Conservation (phyloP, 306 rosid genomes). For the Cucurbita ficifolia region DNA sequence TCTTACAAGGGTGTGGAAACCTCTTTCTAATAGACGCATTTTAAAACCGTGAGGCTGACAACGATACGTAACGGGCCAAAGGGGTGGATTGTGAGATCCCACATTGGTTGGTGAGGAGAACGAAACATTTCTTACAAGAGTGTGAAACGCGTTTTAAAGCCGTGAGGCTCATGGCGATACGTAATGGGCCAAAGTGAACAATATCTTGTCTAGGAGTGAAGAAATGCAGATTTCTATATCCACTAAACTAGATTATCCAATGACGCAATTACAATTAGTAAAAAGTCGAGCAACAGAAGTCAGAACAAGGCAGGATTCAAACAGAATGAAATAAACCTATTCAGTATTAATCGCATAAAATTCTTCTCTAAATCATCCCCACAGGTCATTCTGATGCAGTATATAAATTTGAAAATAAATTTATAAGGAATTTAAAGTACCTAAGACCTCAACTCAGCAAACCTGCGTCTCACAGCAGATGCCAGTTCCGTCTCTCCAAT, state of each 20-base stretch:
- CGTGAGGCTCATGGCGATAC: no score
- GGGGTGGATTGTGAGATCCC: no score
- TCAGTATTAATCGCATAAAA: background rate
- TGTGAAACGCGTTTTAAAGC: no score
- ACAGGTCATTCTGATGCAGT: background rate
- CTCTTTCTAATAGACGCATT: no score
- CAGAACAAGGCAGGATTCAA: background rate
- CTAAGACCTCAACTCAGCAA: slow-evolving; percentile 37
- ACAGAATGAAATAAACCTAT: background rate
- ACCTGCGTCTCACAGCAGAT: slow-evolving; percentile 57
- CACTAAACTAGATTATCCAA: slow-evolving; percentile 2
- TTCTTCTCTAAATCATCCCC: background rate
- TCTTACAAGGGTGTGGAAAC: no score
- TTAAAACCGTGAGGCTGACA: no score
- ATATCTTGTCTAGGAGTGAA: slow-evolving; percentile 7
- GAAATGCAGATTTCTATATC: background rate
- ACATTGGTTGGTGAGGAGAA: no score
- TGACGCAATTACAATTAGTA: slow-evolving; percentile 9
- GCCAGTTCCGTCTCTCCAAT: slow-evolving; percentile 62
- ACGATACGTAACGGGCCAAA: no score
- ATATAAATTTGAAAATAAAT: background rate
- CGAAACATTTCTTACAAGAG: no score
- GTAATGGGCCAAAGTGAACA: no score
- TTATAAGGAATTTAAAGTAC: background rate
- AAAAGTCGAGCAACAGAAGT: background rate